These are phyloP conservation scores for Phytophthora tentaculata DNA, from an alignment of 352 stramenopile genomes.

Conservation along the genomic window DNA sequence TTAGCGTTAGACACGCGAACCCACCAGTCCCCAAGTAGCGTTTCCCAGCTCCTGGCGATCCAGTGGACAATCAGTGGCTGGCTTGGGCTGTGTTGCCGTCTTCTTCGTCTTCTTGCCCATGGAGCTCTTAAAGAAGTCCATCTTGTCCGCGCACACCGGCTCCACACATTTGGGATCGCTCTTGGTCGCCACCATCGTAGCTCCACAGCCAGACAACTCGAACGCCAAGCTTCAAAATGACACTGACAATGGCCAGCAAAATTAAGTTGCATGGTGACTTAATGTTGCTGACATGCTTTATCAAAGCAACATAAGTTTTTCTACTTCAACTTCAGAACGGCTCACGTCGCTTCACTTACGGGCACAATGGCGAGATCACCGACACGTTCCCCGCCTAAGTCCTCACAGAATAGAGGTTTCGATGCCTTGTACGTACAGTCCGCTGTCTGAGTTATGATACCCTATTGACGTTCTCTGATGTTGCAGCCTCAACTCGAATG, in stretches of 20 bases:
- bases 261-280: slow-evolving; percentile 10
- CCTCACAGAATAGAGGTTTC: slow-evolving; percentile 38
- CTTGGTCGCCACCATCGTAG: slow-evolving; percentile 47
- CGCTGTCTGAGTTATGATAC: neutral
- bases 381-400: slow-evolving; percentile 55
- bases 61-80: slow-evolving; percentile 77
- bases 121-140: slow-evolving; percentile 84
- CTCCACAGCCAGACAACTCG: slow-evolving; percentile 6
- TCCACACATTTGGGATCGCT: slow-evolving; percentile 87
- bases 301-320: neutral
- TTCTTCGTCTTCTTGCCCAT: slow-evolving; percentile 51
- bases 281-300: slow-evolving; percentile 12
- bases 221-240: slow-evolving; percentile 10
- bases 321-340: slow-evolving; percentile 33
- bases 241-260: neutral
- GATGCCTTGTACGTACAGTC: slow-evolving; percentile 28
- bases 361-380: slow-evolving; percentile 14
- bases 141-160: slow-evolving; percentile 86
- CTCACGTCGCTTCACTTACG: slow-evolving; percentile 10
- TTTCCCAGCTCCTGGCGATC: slow-evolving; percentile 87
- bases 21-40: slow-evolving; percentile 88
- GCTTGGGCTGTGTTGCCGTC: slow-evolving; percentile 13
- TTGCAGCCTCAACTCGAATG: slow-evolving; percentile 58
- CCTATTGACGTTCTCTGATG: slow-evolving; percentile 8
- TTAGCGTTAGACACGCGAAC: slow-evolving; percentile 13